Evolutionary conservation across 202 grass and related monocot species (phyloP), one percentile per base, ranked within the genome.

Genomic region (Hordeum pubiflorum): DNA sequence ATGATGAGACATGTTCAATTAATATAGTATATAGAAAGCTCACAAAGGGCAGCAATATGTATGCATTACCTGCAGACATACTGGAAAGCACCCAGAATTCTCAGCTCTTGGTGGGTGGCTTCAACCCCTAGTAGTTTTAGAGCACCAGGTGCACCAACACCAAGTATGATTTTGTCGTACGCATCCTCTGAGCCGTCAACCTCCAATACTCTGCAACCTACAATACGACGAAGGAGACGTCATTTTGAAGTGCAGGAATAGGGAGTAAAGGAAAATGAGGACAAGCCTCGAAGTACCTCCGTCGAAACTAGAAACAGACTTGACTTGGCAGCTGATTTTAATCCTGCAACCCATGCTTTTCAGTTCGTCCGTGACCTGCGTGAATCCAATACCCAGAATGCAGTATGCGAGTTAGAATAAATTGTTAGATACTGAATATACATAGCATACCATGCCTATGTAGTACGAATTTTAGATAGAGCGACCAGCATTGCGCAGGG

Each of bases 61-160:
- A 62, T 31, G 27, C 27, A 63, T 44, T 83, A 88, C 93, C 93
- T 89, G 79, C 76, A 82, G 75, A 86, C 75, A 31, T 93, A 97
- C 48, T 91, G 93, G 85, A 93, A 97, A 79, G 93, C 86, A 57
- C 90, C 88, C 4, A 97, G 86, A 65, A 97, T 84, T 78, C 81
- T 91, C 39, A 72, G 71, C 40, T 97, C 90, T 10, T 93, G 90
- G 1, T 87, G 85, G 74, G 90, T 97, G 82, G 82, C 86, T 86
- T 91, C 80, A 71, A 54, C 21, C 56, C 88, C 93, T 62, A 97
- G 72, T 38, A 93, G 54, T 22, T 80, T 86, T 46, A 97, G 84
- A 89, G 93, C 90, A 88, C 89, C 84, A 37, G 88, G 86, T 57
- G 93, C 93, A 31, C 87, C 86, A 6, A 79, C 76, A 54, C 74